A percentile compares a stretch with the other conserved stretches of the same genome.
These are phyloP conservation scores for Stenogyne calaminthoides DNA, from an alignment of 305 asterid species.

Conservation along the genomic window DNA sequence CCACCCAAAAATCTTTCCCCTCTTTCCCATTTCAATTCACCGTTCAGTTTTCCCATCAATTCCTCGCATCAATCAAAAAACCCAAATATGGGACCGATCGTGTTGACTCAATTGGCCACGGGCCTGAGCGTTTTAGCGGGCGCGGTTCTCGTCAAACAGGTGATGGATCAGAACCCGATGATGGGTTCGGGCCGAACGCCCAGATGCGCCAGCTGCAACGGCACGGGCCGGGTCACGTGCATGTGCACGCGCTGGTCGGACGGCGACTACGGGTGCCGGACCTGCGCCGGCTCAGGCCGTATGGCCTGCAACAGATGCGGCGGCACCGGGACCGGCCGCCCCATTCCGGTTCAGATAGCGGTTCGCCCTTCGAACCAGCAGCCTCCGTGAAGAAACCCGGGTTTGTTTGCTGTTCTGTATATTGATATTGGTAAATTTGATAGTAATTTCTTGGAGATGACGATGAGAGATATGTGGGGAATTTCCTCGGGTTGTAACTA, in stretches of 20 bases:
- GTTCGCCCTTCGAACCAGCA: conserved; percentile 64
- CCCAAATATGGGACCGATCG: conserved; percentile 73
- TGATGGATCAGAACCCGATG: conserved; percentile 74
- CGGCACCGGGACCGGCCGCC: conserved; percentile 91
- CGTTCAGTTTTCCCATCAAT: neutral
- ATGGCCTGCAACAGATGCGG: conserved; percentile 88
- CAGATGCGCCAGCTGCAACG: conserved; percentile 78
- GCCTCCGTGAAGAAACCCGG: conserved; percentile 38
- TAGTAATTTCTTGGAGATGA: conserved; percentile 25
- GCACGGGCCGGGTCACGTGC: conserved; percentile 88
- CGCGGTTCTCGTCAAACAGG: conserved; percentile 75
- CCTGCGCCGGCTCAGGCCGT: conserved; percentile 93
- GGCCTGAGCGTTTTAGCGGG: conserved; percentile 88
- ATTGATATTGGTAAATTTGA: neutral
- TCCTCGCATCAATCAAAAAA: neutral
- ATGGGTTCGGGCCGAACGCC: conserved; percentile 69
- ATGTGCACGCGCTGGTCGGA: conserved; percentile 93
- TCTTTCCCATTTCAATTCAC: conserved; percentile 10
- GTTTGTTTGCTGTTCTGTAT: conserved; percentile 33
- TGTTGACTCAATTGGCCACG: conserved; percentile 75
- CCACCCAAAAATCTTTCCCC: conserved; percentile 17
- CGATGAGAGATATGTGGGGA: conserved; percentile 28
- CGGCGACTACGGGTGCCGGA: conserved; percentile 85
- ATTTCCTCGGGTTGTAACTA: conserved; percentile 39
- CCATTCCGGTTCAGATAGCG: conserved; percentile 77